These are phyloP conservation scores for Datisca glomerata DNA, from an alignment of 306 rosid species.

Conservation along the genomic window DNA sequence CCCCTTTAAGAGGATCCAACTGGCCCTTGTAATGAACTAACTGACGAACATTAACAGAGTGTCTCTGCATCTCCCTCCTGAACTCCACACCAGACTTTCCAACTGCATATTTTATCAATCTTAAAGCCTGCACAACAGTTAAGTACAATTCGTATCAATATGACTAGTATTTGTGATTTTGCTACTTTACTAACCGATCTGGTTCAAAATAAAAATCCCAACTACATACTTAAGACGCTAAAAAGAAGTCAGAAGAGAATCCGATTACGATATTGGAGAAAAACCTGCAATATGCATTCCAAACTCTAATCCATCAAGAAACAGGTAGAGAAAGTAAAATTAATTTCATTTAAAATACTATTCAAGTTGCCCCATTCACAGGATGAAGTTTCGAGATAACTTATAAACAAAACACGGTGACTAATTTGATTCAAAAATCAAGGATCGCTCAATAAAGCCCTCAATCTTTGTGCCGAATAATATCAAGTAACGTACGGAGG, in stretches of 20 bases:
- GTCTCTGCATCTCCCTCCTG: conserved; percentile 98
- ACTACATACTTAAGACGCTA: no score
- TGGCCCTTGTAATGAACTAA: conserved; percentile 90
- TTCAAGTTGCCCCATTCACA: background rate
- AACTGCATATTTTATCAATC: conserved; percentile 82
- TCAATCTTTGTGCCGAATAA: no score
- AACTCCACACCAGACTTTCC: conserved; percentile 95
- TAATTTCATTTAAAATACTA: background rate
- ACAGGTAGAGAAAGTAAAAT: no score
- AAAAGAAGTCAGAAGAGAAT: background rate
- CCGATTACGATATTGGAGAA: no score
- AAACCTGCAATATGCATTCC: background rate
- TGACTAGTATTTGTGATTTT: no score
- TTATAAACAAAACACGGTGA: background rate
- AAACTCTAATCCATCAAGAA: no score
- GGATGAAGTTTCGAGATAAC: background rate
- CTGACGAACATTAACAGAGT: conserved; percentile 78
- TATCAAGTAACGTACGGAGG: no score
- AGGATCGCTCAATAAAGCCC: no score
- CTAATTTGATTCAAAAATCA: background rate
- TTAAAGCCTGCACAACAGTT: conserved; percentile 50
- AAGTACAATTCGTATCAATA: conserved; percentile 8
- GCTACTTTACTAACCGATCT: no score
- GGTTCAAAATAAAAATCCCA: no score
- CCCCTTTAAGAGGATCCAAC: conserved; percentile 84